Evolutionary conservation across 148 eudicot genomes (phyloP), one percentile per base, ranked within the genome.

Genomic region (Limonium bicolor): DNA sequence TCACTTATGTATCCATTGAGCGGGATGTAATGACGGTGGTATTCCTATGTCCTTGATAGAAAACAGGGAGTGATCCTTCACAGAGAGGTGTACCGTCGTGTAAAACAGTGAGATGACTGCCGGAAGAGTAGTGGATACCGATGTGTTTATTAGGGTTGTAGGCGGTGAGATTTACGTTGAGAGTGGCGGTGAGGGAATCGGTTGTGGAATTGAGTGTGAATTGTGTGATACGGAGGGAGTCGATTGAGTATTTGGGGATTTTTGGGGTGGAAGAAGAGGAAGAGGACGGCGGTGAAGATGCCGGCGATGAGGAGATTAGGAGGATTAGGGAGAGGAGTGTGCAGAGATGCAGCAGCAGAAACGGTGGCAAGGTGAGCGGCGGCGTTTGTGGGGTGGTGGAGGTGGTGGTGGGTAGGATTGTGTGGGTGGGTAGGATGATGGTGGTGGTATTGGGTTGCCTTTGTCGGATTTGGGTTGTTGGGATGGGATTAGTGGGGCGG

Each of bases 41-140:
- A 64, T 88, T 84, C 4, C 49, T 52, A 41, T 84, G 97, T 4
- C 92, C 95, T 36, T 88, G 97, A 55, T 83, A 83, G 50, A 88
- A 88, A 45, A 49, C 53, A 0, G 96, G 96, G 54, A 77, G 48
- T 1, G 74, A 50, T 0, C 97, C 97, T 39, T 68, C 58, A 23
- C 86, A 72, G 2, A 88, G 84, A 28, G 64, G 70, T 2, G 67
- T 64, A 6, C 69, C 73, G 0, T 41, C 20, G 54, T 74, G 80
- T 55, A 40, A 77, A 13, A 77, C 84, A 28, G 70, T 66, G 3
- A 84, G 28, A 16, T 25, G 40, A 50, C 87, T 77, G 0, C 97
- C 93, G 1, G 57, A 41, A 20, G 55, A 61, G 48, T 86, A 81
- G 57, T 74, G 71, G 4, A 86, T 81, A 0, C 93, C 96, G 8